A percentile compares a stretch with the other conserved stretches of the same genome.
These are phyloP conservation scores for Arthonia radiata DNA, from an alignment of 495 filamentous ascomycete genomes.

Conservation along the genomic window DNA sequence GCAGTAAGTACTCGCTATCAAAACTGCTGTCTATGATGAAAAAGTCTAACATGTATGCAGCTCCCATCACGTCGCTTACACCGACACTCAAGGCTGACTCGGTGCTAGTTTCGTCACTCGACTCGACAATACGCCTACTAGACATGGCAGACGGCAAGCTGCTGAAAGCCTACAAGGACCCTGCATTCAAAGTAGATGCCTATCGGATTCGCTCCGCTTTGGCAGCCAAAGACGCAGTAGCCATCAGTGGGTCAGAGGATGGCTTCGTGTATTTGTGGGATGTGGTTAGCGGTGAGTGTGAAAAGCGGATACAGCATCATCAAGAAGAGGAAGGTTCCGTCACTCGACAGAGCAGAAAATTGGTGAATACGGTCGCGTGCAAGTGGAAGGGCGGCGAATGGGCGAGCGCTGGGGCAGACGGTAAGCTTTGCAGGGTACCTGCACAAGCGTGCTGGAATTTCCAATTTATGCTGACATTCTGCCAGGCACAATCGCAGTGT, in stretches of 20 bases:
- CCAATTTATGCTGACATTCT: no score
- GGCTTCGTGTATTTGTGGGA: constrained; percentile 73
- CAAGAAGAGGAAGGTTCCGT: constrained; percentile 31
- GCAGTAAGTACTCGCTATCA: constrained; percentile 12
- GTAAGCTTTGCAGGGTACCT: constrained; percentile 19
- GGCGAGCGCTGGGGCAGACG: constrained; percentile 37
- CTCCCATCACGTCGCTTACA: constrained; percentile 37
- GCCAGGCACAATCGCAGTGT: no score
- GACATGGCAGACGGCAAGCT: constrained; percentile 51
- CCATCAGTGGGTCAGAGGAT: constrained; percentile 65
- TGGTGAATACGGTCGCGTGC: constrained; percentile 41
- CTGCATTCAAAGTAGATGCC: constrained; percentile 6
- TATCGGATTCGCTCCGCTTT: constrained; percentile 13
- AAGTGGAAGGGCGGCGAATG: constrained; percentile 40
- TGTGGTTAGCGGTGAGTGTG: constrained; percentile 46
- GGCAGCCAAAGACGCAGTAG: constrained; percentile 37
- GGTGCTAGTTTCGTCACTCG: constrained; percentile 49
- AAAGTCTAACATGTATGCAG: constrained; percentile 3
- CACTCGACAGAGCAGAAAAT: constrained; percentile 31
- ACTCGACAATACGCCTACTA: constrained; percentile 55
- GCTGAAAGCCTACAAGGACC: constrained; percentile 42
- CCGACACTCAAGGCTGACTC: constrained; percentile 48
- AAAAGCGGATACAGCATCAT: constrained; percentile 14
- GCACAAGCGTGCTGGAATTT: no score
- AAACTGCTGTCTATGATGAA: not conserved